Percentiles rank a stretch among this genome's conserved stretches.
Conservation (phyloP, 768 basidiomycete genomes). For the Xerocomus brunneocitrinus region DNA sequence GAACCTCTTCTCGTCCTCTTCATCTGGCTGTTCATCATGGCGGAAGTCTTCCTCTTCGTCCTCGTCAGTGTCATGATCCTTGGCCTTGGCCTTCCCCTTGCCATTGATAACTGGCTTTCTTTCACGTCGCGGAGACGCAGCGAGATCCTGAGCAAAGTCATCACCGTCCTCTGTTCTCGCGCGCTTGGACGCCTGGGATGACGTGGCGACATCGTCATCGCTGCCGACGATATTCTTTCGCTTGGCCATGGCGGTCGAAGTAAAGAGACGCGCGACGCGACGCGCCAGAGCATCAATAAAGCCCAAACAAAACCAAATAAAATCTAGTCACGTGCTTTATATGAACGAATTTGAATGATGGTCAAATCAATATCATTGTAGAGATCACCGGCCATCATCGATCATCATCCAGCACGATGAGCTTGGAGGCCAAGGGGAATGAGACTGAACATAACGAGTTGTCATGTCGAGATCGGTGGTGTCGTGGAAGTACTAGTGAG, state of each 20-base stretch:
- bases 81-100: slow-evolving; percentile 30
- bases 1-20: slow-evolving; percentile 61
- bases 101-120: slow-evolving; percentile 29
- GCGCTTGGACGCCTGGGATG: slow-evolving; percentile 40
- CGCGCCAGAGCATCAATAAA: slow-evolving; percentile 14
- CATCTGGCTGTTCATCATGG: slow-evolving; percentile 35
- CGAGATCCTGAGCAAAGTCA: slow-evolving; percentile 24
- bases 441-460: neutral
- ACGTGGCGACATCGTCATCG: slow-evolving; percentile 35
- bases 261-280: slow-evolving; percentile 28
- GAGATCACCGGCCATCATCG: neutral
- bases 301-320: slow-evolving; percentile 17
- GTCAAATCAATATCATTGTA: too few relatives aligned
- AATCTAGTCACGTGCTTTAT: slow-evolving; percentile 3
- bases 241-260: slow-evolving; percentile 45
- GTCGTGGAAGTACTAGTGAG: neutral
- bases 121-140: slow-evolving; percentile 17
- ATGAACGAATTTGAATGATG: neutral
- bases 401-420: neutral
- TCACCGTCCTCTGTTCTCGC: slow-evolving; percentile 40
- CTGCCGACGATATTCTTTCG: slow-evolving; percentile 43
- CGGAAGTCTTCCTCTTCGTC: slow-evolving; percentile 33
- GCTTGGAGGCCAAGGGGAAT: neutral
- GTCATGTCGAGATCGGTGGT: neutral
- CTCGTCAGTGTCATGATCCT: slow-evolving; percentile 28